Base-by-base conservation (phyloP, 202 grass and related monocot genomes). In the Carex arenaria region DNA sequence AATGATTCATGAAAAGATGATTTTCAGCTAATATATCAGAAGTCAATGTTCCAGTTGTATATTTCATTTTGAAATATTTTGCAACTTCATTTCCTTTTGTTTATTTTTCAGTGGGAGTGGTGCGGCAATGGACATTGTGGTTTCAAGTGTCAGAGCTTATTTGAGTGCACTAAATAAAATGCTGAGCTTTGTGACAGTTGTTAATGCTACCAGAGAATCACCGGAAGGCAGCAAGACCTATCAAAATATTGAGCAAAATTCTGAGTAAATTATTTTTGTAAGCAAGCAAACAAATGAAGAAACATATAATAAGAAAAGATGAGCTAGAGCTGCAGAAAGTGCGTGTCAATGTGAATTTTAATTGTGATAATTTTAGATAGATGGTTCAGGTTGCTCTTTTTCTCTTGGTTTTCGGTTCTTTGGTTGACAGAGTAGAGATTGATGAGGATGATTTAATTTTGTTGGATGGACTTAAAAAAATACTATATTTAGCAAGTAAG, bases 131-230 rank as follows among this genome's bases (percentile, higher is more conserved):
- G 95, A 98, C 61, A 79, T 97, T 26, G 95, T 98, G 4, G 90
- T 98, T 55, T 95, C 92, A 23, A 98, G 92, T 57, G 86, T 98
- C 23, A 90, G 90, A 84, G 95, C 92, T 30, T 95, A 95, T 75
- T 64, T 98, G 49, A 90, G 87, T 84, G 95, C 95, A 51, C 69
- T 95, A 34, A 95, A 95, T 56, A 95, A 95, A 85, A 95, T 98
- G 89, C 85, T 90, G 59, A 94, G 95, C 79, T 93, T 92, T 72
- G 81, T 89, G 53, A 85, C 85, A 7, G 90, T 88, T 49, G 53
- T 79, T 8, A 91, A 89, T 43, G 76, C 89, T 59, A 89, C 90
- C n/a, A 90, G 81, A 22, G 85, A 84, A 69, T 84, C 83, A 31
- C 61, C 67, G 49, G 68, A 86, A 64, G 40, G 34, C 79, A 32